phyloP scores from a whole-genome alignment of 176 grass and related monocot species.

The Carex myosuroides region DNA sequence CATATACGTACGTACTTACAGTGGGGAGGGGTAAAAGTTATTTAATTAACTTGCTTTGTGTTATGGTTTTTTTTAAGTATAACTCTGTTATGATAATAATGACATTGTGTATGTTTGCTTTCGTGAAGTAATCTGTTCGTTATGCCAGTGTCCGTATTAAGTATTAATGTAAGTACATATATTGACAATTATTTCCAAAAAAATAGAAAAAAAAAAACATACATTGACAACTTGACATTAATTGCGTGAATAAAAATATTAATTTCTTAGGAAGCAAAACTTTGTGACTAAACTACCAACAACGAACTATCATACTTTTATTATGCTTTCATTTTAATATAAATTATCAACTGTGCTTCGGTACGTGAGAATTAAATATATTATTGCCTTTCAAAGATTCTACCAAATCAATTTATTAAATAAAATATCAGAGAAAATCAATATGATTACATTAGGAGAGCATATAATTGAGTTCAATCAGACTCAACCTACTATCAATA shows the following conservation, averaged over 20 bases:
- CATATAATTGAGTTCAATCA: background rate
- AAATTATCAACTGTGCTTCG: background rate
- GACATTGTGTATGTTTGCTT: too few relatives aligned
- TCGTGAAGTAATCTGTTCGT: too few relatives aligned
- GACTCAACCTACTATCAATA: too few relatives aligned
- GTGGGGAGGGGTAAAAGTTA: too few relatives aligned
- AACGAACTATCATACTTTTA: background rate
- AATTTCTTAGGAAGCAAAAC: background rate
- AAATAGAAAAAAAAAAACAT: background rate
- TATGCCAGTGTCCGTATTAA: too few relatives aligned
- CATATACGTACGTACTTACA: too few relatives aligned
- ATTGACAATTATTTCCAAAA: too few relatives aligned
- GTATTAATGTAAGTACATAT: too few relatives aligned
- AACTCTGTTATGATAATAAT: too few relatives aligned
- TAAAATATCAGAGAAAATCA: background rate
- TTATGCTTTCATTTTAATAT: background rate
- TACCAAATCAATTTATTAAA: too few relatives aligned
- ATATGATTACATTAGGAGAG: background rate
- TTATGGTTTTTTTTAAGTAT: too few relatives aligned
- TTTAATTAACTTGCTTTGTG: too few relatives aligned
- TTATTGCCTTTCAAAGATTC: background rate
- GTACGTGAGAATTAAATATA: background rate
- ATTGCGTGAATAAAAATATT: background rate
- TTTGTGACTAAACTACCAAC: background rate
- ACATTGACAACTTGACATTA: background rate